Base-by-base conservation (phyloP, 257 asterid genomes). In the Mentha longifolia region DNA sequence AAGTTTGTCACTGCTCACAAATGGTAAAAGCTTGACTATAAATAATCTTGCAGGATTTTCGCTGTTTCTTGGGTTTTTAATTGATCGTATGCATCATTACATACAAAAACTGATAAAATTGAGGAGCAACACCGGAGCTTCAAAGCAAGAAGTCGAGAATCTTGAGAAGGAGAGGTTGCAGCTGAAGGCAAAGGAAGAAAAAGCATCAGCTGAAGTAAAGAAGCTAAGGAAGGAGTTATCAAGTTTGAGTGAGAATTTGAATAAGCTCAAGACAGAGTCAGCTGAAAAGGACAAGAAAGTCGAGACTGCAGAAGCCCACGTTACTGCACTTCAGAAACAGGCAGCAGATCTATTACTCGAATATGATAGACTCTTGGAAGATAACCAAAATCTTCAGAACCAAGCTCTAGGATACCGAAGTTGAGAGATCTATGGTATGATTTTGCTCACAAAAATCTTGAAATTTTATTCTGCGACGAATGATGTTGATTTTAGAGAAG, bases 21-120 rank as follows among this genome's bases (percentile, higher is more conserved):
- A 14, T 59, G 25, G 19, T 31, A 9, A 9, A 59, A 7, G 65
- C 62, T 10, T 25, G 61, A 55, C 37, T 22, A 15, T 15, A 6
- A 9, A 16, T 70, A 52, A 77, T 63, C 43, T 66, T 71, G 77
- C 79, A 91, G 99, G 92, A n/a, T 89, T 91, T 74, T 86, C 89
- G 56, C 84, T 94, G 71, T 94, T 87, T 71, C 97, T 89, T 16
- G 95, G 96, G 30, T 91, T 94, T 63, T 59, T 94, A 67, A 89
- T 91, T 33, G 99, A 94, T 17, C 95, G 99, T 10, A 89, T 94
- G 92, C 98, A 94, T 81, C 97, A 91, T 69, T 89, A 91, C 83
- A 76, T 91, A 45, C 85, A 76, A 33, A 91, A 94, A 42, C 37
- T 91, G 78, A 81, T 86, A 65, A 82, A 69, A 43, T 28, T 89